Evolutionary conservation across 108 stramenopile genomes (phyloP), one percentile per base, ranked within the genome.

Genomic region (Parietichytrium sp.): DNA sequence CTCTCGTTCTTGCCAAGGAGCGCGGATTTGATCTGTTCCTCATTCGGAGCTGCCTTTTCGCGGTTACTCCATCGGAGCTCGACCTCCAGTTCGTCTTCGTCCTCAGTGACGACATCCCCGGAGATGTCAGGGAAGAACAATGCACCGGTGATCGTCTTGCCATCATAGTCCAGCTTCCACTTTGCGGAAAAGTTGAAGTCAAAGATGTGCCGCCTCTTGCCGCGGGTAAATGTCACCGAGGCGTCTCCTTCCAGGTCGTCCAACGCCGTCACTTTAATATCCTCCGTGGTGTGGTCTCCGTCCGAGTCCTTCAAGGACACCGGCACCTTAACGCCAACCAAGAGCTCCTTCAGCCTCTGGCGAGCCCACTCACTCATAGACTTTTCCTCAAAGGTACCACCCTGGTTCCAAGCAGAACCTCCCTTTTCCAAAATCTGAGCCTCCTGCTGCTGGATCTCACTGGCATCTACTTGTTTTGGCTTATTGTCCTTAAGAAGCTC

Each of bases 361-460:
- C 83, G 84, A 78, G 92, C 93, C 94, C 94, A 96, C 10, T 89
- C 88, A 13, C 89, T 92, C 23, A 90, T 89, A 84, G 93, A 91
- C 80, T 93, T 93, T 86, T 96, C 95, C 85, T 98, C 97, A 92
- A 94, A 96, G 0, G 97, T 96, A 0, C 95, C 95, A 1, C 94
- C 93, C 54, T 89, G 82, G 82, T 98, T 98, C 97, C 97, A 98
- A 10, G 88, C 93, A 18, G 89, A 85, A 18, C 51, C 93, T 30
- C 55, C 87, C 4, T 84, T 61, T 27, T 83, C 83, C 8, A 55
- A 55, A 2, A 77, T 36, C 16, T 50, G 51, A 13, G 48, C 51
- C 12, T 53, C 86, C 54, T 26, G 38, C 18, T 51, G 81, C 47
- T 23, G 18, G 54, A 36, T 55, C 83, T 18, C 33, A 15, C 30